Conservation (phyloP, 805 yeast species). For the Candida endomychidarum region DNA sequence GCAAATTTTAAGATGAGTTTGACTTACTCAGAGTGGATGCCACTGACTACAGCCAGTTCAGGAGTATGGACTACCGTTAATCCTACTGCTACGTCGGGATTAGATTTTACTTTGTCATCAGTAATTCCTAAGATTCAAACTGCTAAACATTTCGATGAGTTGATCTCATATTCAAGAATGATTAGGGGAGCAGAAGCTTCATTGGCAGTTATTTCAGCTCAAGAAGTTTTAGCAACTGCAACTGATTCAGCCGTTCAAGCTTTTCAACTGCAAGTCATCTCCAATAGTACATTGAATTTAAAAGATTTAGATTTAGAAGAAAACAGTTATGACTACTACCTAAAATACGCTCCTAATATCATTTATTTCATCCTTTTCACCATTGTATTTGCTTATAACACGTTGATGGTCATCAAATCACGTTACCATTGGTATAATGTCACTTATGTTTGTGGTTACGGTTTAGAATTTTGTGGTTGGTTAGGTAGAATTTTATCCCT, state of each 20-base stretch:
- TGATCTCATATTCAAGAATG: conserved; percentile 23
- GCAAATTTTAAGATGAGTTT: conserved; percentile 14
- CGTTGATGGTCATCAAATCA: conserved; percentile 30
- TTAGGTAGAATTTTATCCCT: conserved; percentile 36
- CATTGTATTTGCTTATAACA: conserved; percentile 23
- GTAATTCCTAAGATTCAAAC: conserved; percentile 2
- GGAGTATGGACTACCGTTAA: conserved; percentile 15
- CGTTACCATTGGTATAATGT: conserved; percentile 42
- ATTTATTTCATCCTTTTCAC: conserved; percentile 30
- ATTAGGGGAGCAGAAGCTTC: conserved; percentile 39
- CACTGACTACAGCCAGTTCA: conserved; percentile 10
- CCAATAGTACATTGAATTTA: conserved; percentile 33
- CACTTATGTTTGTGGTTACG: conserved; percentile 36
- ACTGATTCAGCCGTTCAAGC: conserved; percentile 27
- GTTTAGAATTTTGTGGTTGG: conserved; percentile 38
- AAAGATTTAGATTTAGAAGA: conserved; percentile 27
- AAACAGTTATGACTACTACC: conserved; percentile 25
- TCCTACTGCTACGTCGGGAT: conserved; percentile 12
- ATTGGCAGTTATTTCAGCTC: conserved; percentile 33
- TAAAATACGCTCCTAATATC: conserved; percentile 32
- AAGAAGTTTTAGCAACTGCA: conserved; percentile 40
- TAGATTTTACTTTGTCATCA: conserved; percentile 9
- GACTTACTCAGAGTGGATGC: conserved; percentile 13
- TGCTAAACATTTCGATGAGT: conserved; percentile 11
- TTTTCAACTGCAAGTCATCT: conserved; percentile 33